Conservation (phyloP, 306 rosid genomes). For the Glycine tomentella region DNA sequence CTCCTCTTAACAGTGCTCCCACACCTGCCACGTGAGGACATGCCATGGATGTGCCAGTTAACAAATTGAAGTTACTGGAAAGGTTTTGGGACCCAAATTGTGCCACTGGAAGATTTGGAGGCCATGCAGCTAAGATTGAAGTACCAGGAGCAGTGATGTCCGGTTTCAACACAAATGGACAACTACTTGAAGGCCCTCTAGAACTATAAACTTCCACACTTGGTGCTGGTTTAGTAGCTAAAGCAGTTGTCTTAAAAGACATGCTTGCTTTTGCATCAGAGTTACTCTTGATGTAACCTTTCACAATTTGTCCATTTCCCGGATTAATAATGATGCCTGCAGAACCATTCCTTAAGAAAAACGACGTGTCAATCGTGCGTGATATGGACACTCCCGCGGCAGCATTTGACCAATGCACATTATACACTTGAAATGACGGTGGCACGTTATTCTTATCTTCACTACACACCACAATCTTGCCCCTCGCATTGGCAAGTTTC, state of each 20-base stretch:
- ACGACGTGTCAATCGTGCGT: slow-evolving; percentile 7
- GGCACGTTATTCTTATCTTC: slow-evolving; percentile 7
- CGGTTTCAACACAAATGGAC: slow-evolving; percentile 73
- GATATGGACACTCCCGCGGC: slow-evolving; percentile 58
- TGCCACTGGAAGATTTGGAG: slow-evolving; percentile 38
- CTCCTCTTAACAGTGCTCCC: slow-evolving; percentile 63
- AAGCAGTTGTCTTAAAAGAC: slow-evolving; percentile 47
- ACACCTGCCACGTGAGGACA: slow-evolving; percentile 77
- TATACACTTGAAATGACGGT: too few relatives aligned
- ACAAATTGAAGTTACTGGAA: slow-evolving; percentile 51
- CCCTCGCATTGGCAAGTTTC: slow-evolving; percentile 40
- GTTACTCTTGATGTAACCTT: slow-evolving; percentile 49
- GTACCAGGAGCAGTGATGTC: slow-evolving; percentile 81
- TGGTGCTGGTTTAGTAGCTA: slow-evolving; percentile 65
- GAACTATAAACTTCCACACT: slow-evolving; percentile 62
- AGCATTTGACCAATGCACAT: slow-evolving; percentile 21
- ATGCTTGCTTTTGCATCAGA: slow-evolving; percentile 48
- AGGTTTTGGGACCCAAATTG: not conserved
- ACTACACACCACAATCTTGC: slow-evolving; percentile 64
- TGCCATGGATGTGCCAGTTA: slow-evolving; percentile 85
- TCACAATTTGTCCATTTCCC: slow-evolving; percentile 54
- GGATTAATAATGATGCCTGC: slow-evolving; percentile 49
- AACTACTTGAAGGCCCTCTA: slow-evolving; percentile 62
- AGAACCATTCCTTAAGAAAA: not conserved
- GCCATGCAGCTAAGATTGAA: slow-evolving; percentile 79